Base-by-base conservation (phyloP, 352 stramenopile genomes). In the Globisporangium spiculum region DNA sequence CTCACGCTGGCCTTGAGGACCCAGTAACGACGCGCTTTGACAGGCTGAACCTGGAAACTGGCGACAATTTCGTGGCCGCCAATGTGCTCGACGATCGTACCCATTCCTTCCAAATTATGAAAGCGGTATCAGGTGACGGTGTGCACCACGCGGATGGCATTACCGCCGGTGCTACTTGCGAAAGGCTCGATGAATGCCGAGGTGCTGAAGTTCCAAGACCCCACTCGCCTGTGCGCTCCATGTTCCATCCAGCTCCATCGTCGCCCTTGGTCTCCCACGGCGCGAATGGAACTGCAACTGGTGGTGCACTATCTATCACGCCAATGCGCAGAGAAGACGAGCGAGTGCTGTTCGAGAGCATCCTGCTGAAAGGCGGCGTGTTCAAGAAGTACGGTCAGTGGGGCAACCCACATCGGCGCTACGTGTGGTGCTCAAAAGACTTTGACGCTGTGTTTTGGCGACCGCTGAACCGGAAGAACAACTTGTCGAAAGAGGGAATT, bases 321-420 rank as follows among this genome's bases (percentile, higher is more conserved):
- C 24, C 52, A 50, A 22, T 67, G 38, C 66, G 59, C 20, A 38
- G 66, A 62, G 66, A 71, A 1, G 80, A 89, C 60, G 74, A 88
- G 26, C 77, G 80, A 26, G 38, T 68, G 14, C 72, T 88, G 16
- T 89, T 82, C 36, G 73, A 88, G 52, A 86, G 75, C 63, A 85
- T 89, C 67, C 57, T 90, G 59, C 71, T 89, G 46, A 88, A 90
- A 70, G 81, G 84, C 30, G 81, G 79, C 8, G 77, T 91, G 20
- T 92, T 92, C 58, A 89, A 89, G 63, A 91, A 92, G 66, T 90
- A 90, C 55, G 84, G 82, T 0, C 82, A 90, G 55, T 92, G 84
- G 84, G 81, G 84, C 14, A 87, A 88, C 46, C 84, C 84, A n/a
- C 84, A 91, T 59, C 75, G 82, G 30, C 80, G 84, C 18, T 92